Conservation (phyloP, 1,139 yeast species). For the Protomyces inundatus region DNA sequence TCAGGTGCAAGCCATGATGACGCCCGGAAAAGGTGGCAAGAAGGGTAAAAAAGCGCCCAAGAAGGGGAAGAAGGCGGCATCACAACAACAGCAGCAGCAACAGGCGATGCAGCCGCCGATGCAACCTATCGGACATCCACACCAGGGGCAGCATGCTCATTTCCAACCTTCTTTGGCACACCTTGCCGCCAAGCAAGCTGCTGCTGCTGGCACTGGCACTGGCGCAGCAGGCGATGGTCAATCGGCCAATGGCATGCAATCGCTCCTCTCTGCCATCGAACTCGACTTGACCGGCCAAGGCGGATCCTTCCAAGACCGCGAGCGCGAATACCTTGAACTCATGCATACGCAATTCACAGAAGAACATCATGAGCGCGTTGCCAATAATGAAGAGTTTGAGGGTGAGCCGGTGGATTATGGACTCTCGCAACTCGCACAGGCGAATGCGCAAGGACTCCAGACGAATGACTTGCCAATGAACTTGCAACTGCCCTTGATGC, state of each 20-base stretch:
- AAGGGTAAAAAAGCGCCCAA: not conserved
- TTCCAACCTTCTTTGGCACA: not conserved
- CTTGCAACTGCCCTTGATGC: not conserved
- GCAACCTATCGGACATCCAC: too few relatives aligned
- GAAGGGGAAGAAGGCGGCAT: not conserved
- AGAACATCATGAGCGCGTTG: not conserved
- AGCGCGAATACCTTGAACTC: not conserved
- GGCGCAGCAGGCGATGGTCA: not conserved
- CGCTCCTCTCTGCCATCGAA: constrained; percentile 17
- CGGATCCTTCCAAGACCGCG: not conserved
- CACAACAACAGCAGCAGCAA: not conserved
- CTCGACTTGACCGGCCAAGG: constrained; percentile 9
- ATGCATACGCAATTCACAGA: not conserved
- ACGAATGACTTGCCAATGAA: not conserved
- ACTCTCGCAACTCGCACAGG: not conserved
- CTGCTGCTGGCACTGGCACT: not conserved
- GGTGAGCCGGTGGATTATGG: not conserved
- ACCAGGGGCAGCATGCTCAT: not conserved
- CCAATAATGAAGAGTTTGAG: not conserved
- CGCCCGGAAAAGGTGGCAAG: not conserved
- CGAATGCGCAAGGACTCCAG: not conserved
- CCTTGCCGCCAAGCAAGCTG: not conserved
- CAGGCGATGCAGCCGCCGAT: not conserved
- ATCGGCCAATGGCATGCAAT: constrained; percentile 14
- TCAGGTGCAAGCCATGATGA: too few relatives aligned